Evolutionary conservation across 495 filamentous ascomycete species (phyloP).

Genomic region (Cetradonia linearis): DNA sequence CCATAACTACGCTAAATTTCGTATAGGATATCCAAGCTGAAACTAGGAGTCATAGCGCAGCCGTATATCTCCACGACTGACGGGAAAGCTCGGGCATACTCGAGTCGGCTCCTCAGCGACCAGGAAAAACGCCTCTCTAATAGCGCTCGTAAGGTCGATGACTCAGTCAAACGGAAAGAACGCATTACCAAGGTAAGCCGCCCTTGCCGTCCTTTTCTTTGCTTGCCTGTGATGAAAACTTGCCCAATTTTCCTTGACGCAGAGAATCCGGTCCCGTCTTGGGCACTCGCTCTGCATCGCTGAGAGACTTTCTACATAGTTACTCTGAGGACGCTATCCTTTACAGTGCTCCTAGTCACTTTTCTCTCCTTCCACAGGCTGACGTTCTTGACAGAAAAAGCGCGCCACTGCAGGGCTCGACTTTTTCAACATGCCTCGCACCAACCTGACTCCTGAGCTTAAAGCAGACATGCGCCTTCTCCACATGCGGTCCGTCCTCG

Average conservation of each 20-base stretch:
- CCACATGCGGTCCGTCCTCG: conserved; percentile 78
- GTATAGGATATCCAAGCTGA: conserved; percentile 10
- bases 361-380: conserved; percentile 11
- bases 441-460: conserved; percentile 70
- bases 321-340: conserved; percentile 70
- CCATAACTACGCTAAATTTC: not conserved
- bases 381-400: conserved; percentile 32
- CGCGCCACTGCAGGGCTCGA: conserved; percentile 50
- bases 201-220: conserved; percentile 17
- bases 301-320: conserved; percentile 90
- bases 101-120: conserved; percentile 34
- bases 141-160: conserved; percentile 36
- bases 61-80: conserved; percentile 41
- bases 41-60: conserved; percentile 23
- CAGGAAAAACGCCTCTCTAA: conserved; percentile 37
- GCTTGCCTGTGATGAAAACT: conserved; percentile 59
- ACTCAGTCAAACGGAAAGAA: conserved; percentile 32
- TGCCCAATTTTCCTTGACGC: conserved; percentile 53
- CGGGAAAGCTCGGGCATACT: conserved; percentile 32
- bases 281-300: conserved; percentile 56
- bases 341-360: conserved; percentile 12
- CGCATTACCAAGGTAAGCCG: conserved; percentile 38
- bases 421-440: conserved; percentile 82
- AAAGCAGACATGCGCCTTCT: conserved; percentile 80
- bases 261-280: conserved; percentile 61